phyloP scores from a whole-genome alignment of 257 asterid genomes.

The Thymus mandschuricus region DNA sequence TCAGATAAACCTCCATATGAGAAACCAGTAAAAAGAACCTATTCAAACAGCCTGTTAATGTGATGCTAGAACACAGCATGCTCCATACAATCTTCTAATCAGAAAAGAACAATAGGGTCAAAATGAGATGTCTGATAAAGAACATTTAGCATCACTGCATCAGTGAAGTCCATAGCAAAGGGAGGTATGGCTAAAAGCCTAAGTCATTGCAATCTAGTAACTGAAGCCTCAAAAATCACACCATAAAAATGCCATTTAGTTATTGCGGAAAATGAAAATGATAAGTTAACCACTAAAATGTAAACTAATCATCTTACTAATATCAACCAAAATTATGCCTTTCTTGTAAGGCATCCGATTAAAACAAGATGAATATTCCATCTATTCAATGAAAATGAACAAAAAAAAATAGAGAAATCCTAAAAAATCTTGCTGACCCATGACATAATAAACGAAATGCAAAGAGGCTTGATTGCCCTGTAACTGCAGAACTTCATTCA shows the following conservation, averaged over 20 bases:
- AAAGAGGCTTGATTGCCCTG: not conserved
- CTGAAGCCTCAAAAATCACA: constrained; percentile 10
- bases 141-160: constrained; percentile 5
- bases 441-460: not conserved
- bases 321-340: not conserved
- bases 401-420: not conserved
- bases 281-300: too few relatives aligned
- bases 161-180: not conserved
- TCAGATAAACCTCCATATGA: constrained; percentile 93
- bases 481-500: not conserved
- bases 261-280: not conserved
- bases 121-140: not conserved
- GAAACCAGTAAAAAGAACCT: constrained; percentile 96
- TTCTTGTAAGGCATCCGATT: not conserved
- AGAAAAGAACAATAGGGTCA: not conserved
- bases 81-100: constrained; percentile 16
- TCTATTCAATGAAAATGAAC: not conserved
- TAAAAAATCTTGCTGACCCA: not conserved
- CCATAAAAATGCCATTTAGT: not conserved
- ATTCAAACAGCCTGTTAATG: constrained; percentile 55
- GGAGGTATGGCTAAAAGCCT: not conserved
- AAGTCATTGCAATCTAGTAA: constrained; percentile 18
- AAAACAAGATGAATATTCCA: not conserved
- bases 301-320: not conserved
- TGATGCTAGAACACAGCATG: constrained; percentile 22